Evolutionary conservation across 1,139 yeast genomes (phyloP), one percentile per base, ranked within the genome.

Genomic region (Casaregolazyma lundiana): DNA sequence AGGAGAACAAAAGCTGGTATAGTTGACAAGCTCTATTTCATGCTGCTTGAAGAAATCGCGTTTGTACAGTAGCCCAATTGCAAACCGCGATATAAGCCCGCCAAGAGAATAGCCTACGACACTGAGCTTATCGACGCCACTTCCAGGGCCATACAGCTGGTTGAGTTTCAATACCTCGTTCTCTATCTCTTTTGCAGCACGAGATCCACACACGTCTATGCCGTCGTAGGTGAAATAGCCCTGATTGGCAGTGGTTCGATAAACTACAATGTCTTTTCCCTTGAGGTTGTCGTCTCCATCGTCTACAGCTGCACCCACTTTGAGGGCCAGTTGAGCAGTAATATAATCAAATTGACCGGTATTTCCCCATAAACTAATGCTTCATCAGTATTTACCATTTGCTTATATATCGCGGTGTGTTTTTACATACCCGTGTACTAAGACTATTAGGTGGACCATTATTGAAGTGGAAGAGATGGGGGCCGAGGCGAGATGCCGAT

Each of bases 31-130:
- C 38, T 52, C 54, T 18, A 69, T 54, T 2, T 36, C 57, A 44
- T 76, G 70, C n/a, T 29, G 20, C 11, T 17, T 29, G 59, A 87
- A 85, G 50, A 73, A 70, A 1, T 76, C 76, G 43, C 74, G 73
- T 46, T 72, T 70, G 53, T 76, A 69, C 43, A 88, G 68, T 16
- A 84, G 66, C 0, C 96, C 96, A 40, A 85, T 66, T 5, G 92
- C 87, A 62, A 83, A 87, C 29, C 96, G 69, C 1, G 86, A 72
- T 45, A 86, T 81, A 45, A 88, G 68, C 0, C 96, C 96, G 7
- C 96, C 96, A 43, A 88, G 67, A 0, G 95, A 85, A 63, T 86
- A 88, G 1, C 96, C 96, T 13, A 83, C 72, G 11, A 87, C 69
- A 1, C 95, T 83, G 49, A 87, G 68, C 43, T 59, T 54, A 18